A percentile compares a stretch with the other conserved stretches of the same genome.
phyloP scores from a whole-genome alignment of 345 rosid genomes.

The Syzygium jambos region DNA sequence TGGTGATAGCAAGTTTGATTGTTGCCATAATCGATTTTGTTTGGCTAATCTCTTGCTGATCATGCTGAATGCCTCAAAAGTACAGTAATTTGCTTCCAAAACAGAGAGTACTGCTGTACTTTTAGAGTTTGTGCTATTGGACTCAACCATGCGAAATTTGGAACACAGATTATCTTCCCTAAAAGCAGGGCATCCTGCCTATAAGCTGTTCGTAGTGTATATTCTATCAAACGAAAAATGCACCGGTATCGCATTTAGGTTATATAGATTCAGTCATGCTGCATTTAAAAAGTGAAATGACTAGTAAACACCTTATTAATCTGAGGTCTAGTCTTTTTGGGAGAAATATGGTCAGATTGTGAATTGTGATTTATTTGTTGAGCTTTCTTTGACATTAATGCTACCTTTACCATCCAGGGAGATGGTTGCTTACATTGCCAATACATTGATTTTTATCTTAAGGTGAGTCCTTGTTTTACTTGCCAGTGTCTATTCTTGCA shows the following conservation, averaged over 20 bases:
- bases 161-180: background rate
- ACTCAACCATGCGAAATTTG: background rate
- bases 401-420: conserved; percentile 46
- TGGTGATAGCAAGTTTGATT: background rate
- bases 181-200: background rate
- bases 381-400: background rate
- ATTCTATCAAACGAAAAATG: background rate
- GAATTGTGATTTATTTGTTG: background rate
- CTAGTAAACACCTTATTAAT: background rate
- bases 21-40: background rate
- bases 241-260: background rate
- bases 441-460: conserved; percentile 85
- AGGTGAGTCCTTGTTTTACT: conserved; percentile 37
- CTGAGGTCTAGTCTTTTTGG: background rate
- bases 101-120: background rate
- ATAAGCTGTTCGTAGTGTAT: background rate
- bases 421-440: conserved; percentile 96
- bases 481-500: background rate
- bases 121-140: background rate
- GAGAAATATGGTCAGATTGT: background rate
- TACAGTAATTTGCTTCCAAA: background rate
- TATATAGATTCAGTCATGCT: background rate
- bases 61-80: background rate
- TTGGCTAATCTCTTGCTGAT: background rate
- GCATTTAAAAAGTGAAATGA: background rate